Percentiles rank a stretch among this genome's conserved stretches.
Evolutionary conservation across 140 eudicot species (phyloP).

Genomic region (Erigeron philadelphicus): DNA sequence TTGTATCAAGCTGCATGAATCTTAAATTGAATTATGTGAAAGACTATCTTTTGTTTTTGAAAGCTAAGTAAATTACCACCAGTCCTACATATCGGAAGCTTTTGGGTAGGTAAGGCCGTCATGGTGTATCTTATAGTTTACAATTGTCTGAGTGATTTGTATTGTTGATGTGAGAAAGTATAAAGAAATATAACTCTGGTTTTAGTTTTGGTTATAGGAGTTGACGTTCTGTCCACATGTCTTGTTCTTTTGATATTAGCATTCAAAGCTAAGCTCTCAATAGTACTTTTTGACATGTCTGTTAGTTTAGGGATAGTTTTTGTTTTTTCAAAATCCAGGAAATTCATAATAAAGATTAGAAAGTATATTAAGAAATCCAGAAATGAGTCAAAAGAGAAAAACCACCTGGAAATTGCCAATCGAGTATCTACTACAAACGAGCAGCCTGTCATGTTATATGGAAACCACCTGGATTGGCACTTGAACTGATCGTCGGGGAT

Average conservation of each 20-base stretch:
- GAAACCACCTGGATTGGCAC: background rate
- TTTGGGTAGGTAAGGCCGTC: too few species aligned
- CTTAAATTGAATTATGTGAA: too few species aligned
- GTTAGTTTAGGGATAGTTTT: too few species aligned
- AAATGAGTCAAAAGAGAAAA: slow-evolving; percentile 3
- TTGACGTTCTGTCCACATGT: background rate
- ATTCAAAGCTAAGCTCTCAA: background rate
- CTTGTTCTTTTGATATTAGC: background rate
- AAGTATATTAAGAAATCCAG: background rate
- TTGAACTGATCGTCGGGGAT: background rate
- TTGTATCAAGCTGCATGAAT: too few species aligned
- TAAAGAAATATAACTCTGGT: background rate
- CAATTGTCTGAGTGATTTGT: background rate
- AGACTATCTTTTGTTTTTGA: too few species aligned
- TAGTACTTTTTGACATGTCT: background rate
- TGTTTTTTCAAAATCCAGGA: background rate
- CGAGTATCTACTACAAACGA: background rate
- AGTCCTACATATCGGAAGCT: too few species aligned
- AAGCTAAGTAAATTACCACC: too few species aligned
- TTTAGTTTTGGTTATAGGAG: background rate
- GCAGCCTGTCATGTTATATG: background rate
- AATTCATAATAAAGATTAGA: background rate
- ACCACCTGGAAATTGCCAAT: background rate
- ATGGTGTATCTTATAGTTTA: background rate
- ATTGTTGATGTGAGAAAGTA: background rate